These are phyloP conservation scores for Penicillium sclerotigenum DNA, from an alignment of 2,329 filamentous ascomycete species.

Conservation along the genomic window DNA sequence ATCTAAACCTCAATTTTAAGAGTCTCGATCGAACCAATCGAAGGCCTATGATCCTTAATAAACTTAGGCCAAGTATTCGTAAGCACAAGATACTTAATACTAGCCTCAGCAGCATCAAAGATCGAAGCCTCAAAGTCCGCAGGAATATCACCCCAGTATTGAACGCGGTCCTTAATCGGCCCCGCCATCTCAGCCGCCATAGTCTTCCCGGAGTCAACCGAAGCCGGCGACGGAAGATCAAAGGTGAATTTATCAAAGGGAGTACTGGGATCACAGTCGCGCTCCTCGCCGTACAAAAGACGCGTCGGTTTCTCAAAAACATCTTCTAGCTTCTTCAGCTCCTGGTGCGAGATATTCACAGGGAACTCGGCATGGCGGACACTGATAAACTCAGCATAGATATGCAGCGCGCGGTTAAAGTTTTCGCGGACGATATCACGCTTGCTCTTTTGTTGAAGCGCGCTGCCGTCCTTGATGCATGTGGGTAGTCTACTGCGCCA, in stretches of 20 bases:
- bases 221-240: conserved; percentile 22
- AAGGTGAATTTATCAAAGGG: conserved; percentile 33
- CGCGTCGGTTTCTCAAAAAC: conserved; percentile 56
- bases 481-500: conserved; percentile 49
- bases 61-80: conserved; percentile 63
- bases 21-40: conserved; percentile 16
- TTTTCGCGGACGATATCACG: conserved; percentile 45
- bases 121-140: conserved; percentile 50
- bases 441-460: conserved; percentile 24
- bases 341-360: conserved; percentile 61
- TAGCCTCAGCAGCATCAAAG: conserved; percentile 59
- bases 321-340: conserved; percentile 53
- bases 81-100: conserved; percentile 64
- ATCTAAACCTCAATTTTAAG: conserved; percentile 10
- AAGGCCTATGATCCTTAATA: conserved; percentile 24
- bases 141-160: conserved; percentile 39
- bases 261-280: conserved; percentile 40
- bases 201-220: conserved; percentile 21
- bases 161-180: conserved; percentile 28
- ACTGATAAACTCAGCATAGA: conserved; percentile 62
- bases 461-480: conserved; percentile 19
- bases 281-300: conserved; percentile 43
- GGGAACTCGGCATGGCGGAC: conserved; percentile 62
- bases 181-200: conserved; percentile 14
- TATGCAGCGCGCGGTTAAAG: conserved; percentile 58